A percentile compares a stretch with the other conserved stretches of the same genome.
Evolutionary conservation across 441 rosid species (phyloP).

Genomic region (Erodium texanum): DNA sequence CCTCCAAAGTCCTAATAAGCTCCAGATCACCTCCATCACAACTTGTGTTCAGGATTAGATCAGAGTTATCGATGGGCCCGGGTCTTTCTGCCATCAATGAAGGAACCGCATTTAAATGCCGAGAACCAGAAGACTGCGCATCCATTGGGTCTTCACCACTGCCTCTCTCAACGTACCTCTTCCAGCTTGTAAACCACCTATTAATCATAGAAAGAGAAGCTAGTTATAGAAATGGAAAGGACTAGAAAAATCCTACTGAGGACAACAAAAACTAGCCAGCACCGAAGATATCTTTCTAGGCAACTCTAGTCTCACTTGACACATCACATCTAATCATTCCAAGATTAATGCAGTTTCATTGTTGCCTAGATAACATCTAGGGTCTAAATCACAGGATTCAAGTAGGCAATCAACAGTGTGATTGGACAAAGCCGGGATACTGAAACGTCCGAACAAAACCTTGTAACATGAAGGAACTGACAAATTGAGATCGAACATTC

Average conservation of each 20-base stretch:
- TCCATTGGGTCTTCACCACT: slow-evolving; percentile 25
- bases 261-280: no score
- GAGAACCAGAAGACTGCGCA: slow-evolving; percentile 25
- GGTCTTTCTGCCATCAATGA: slow-evolving; percentile 44
- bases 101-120: slow-evolving; percentile 24
- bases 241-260: no score
- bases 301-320: background rate
- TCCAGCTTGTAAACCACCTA: slow-evolving; percentile 84
- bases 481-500: background rate
- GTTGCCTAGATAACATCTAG: background rate
- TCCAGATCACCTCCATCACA: slow-evolving; percentile 39
- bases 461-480: background rate
- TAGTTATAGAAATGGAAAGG: background rate
- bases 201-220: background rate
- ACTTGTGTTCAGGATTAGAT: slow-evolving; percentile 38
- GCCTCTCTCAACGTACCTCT: slow-evolving; percentile 47
- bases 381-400: background rate
- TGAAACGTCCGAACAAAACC: background rate
- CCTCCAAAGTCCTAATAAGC: slow-evolving; percentile 44
- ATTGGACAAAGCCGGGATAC: background rate
- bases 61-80: slow-evolving; percentile 74
- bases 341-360: background rate
- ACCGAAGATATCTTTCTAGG: no score
- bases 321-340: background rate
- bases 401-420: background rate